phyloP scores from a whole-genome alignment of 1,284 basidiomycete species.

The Boletus semigastroideus region DNA sequence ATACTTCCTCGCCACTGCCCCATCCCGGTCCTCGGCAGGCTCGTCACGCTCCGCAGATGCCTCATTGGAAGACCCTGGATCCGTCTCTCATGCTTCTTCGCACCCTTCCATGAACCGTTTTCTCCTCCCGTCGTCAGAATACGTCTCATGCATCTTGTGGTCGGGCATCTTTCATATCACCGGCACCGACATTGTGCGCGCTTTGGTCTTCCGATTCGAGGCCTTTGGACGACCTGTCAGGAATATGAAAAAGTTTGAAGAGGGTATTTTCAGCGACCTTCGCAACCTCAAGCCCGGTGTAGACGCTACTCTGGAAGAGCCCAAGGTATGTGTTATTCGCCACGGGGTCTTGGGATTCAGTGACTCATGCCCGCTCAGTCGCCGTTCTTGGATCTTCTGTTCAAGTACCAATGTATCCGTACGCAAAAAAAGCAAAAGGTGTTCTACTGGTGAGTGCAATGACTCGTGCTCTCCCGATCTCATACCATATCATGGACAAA shows the following conservation, averaged over 20 bases:
- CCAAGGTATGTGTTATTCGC: conserved; percentile 61
- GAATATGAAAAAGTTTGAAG: conserved; percentile 91
- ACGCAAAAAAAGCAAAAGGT: conserved; percentile 97
- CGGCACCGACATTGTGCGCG: conserved; percentile 86
- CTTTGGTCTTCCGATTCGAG: conserved; percentile 86
- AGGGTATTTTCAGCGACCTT: conserved; percentile 90
- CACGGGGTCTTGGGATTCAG: neutral
- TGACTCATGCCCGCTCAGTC: conserved; percentile 47
- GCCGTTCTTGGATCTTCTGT: conserved; percentile 88
- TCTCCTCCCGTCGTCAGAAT: conserved; percentile 80
- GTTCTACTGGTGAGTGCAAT: conserved; percentile 77
- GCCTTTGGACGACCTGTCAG: conserved; percentile 81
- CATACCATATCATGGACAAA: conserved; percentile 38
- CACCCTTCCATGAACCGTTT: conserved; percentile 82
- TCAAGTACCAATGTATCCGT: conserved; percentile 93
- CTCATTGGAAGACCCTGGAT: conserved; percentile 15
- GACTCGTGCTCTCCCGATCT: neutral
- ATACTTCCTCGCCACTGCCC: conserved; percentile 86
- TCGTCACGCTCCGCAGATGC: conserved; percentile 26
- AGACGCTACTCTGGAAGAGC: conserved; percentile 88
- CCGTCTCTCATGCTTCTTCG: conserved; percentile 34
- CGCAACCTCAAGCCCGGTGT: conserved; percentile 89
- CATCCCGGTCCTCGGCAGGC: conserved; percentile 49
- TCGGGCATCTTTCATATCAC: conserved; percentile 88
- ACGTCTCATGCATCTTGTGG: conserved; percentile 89